Evolutionary conservation across 306 rosid species (phyloP), one percentile per base, ranked within the genome.

Genomic region (Vigna nakashimae): DNA sequence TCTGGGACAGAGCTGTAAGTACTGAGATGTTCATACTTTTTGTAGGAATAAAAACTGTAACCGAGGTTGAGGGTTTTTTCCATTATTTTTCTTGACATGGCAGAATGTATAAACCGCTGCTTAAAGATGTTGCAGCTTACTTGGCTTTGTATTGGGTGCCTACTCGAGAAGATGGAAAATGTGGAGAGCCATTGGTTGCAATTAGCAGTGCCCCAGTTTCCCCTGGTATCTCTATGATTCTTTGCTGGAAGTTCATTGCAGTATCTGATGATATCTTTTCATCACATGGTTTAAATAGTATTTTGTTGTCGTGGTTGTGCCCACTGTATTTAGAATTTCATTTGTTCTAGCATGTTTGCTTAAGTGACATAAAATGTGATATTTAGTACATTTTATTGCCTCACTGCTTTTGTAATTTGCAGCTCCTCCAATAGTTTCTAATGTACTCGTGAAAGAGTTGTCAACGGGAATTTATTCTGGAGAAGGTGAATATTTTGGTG

Each of bases 401-500:
- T 82, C 69, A 83, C 76, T 28, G 56, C 28, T 20, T 34, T 58
- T 75, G 38, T 34, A 76, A 76, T 75, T 86, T 85, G 83, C 93
- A 95, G 99, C 97, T 87, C 85, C 90, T 85, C 97, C 99, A 14
- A 79, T 88, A 58, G 97, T 91, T 78, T 86, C 92, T 71, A 84
- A 82, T 76, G 97, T 92, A 73, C 30, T 38, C 2, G 91, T 83
- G 74, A 88, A 80, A 80, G 92, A 90, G 87, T 80, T 90, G 79
- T 90, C 98, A 15, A 74, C 17, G 58, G 93, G 96, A 86, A 38
- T 83, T 71, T 92, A 90, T 89, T 84, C 88, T 65, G 99, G 99
- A 71, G 97, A 91, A 82, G 99, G 99, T 70, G 84, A 90, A 82
- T 95, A 95, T 86, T 95, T 89, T 87, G 99, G 99, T 82, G 99